phyloP scores from a whole-genome alignment of 257 asterid genomes.

The Scutellaria minor region DNA sequence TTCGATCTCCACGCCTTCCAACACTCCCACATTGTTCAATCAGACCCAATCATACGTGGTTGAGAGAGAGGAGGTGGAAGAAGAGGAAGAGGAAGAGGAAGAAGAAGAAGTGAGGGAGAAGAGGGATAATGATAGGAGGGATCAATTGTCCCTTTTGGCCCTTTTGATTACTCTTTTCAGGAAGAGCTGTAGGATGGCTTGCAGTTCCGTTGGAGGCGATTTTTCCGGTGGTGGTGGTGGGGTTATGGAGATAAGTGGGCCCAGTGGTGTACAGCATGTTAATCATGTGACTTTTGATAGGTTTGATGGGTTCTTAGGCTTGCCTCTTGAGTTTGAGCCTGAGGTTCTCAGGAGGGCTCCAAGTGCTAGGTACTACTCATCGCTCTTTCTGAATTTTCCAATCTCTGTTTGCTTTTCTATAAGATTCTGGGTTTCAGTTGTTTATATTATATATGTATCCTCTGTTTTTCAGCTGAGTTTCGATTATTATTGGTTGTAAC shows the following conservation, averaged over 20 bases:
- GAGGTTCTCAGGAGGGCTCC: constrained; percentile 87
- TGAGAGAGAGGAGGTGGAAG: constrained; percentile 39
- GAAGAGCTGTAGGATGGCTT: constrained; percentile 78
- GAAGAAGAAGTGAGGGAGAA: constrained; percentile 50
- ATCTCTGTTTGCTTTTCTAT: background rate
- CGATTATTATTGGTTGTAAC: constrained; percentile 23
- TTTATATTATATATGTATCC: background rate
- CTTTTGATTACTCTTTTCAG: constrained; percentile 70
- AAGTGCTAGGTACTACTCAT: constrained; percentile 70
- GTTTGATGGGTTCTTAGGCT: constrained; percentile 92
- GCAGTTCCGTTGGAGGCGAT: constrained; percentile 56
- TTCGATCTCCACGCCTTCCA: constrained; percentile 67
- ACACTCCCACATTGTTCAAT: constrained; percentile 55
- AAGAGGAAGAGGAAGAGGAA: background rate
- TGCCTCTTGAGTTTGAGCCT: constrained; percentile 94
- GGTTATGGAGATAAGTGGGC: constrained; percentile 87
- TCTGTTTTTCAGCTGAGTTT: background rate
- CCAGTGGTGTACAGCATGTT: constrained; percentile 83
- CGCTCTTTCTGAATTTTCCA: background rate
- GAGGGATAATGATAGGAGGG: constrained; percentile 58
- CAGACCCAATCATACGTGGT: constrained; percentile 42
- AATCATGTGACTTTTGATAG: constrained; percentile 92
- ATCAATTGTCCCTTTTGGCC: constrained; percentile 76
- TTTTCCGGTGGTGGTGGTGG: constrained; percentile 35
- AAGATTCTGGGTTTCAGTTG: constrained; percentile 4